Evolutionary conservation across 768 basidiomycete species (phyloP).

Genomic region (Boletus reticulatus): DNA sequence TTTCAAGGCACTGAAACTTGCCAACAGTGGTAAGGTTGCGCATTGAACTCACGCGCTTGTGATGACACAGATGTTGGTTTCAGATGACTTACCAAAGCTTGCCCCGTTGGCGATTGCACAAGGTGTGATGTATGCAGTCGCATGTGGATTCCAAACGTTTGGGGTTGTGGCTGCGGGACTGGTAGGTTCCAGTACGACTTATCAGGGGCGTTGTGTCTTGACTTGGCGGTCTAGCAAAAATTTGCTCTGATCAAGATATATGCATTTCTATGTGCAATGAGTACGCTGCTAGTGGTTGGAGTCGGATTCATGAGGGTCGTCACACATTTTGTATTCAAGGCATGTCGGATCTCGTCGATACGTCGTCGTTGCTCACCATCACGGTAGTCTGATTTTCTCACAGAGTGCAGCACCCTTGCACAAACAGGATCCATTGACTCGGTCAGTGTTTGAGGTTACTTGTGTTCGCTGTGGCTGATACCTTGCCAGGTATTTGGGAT

Average conservation of each 20-base stretch:
- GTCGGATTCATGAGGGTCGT: slow-evolving; percentile 55
- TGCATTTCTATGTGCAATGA: slow-evolving; percentile 47
- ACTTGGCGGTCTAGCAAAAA: slow-evolving; percentile 46
- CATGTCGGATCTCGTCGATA: slow-evolving; percentile 18
- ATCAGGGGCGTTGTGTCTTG: background rate
- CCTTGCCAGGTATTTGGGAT: slow-evolving; percentile 44
- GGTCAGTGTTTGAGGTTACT: slow-evolving; percentile 24
- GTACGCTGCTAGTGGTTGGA: slow-evolving; percentile 48
- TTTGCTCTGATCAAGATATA: slow-evolving; percentile 52
- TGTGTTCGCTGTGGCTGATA: slow-evolving; percentile 11
- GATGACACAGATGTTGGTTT: slow-evolving; percentile 8
- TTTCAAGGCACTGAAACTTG: slow-evolving; percentile 52
- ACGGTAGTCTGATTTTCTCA: slow-evolving; percentile 53
- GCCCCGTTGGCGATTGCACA: slow-evolving; percentile 56
- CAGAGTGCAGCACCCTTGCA: slow-evolving; percentile 47
- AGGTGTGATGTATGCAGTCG: slow-evolving; percentile 53
- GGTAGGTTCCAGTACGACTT: slow-evolving; percentile 38
- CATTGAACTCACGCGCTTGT: background rate
- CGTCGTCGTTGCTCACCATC: background rate
- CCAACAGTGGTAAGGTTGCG: slow-evolving; percentile 44
- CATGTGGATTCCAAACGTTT: slow-evolving; percentile 51
- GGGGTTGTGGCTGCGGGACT: slow-evolving; percentile 50
- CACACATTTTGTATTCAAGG: slow-evolving; percentile 70
- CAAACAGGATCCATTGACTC: slow-evolving; percentile 31
- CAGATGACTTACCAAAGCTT: slow-evolving; percentile 44